phyloP scores from a whole-genome alignment of 352 stramenopile species.

The Globisporangium okanoganense region DNA sequence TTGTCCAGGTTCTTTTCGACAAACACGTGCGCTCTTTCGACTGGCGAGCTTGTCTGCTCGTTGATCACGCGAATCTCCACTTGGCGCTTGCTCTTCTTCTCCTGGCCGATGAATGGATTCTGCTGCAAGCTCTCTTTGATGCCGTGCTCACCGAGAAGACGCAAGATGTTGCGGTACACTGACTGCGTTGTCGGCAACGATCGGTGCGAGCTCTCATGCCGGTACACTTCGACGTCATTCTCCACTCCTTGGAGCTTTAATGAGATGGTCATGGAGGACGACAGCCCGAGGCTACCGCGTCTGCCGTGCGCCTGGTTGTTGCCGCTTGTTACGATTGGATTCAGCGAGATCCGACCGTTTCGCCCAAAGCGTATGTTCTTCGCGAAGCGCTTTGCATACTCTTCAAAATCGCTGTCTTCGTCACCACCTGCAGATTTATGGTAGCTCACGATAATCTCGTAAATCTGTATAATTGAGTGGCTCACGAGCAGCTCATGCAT shows the following conservation, averaged over 20 bases:
- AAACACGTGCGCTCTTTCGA: slow-evolving; percentile 53
- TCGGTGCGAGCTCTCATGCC: slow-evolving; percentile 23
- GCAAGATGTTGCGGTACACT: slow-evolving; percentile 45
- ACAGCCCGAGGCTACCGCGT: background rate
- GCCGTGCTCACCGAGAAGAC: slow-evolving; percentile 37
- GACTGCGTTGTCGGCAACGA: slow-evolving; percentile 47
- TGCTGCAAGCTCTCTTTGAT: slow-evolving; percentile 70
- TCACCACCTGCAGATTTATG: slow-evolving; percentile 9
- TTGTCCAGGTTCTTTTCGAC: slow-evolving; percentile 53
- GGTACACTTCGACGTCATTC: slow-evolving; percentile 42
- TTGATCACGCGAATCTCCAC: slow-evolving; percentile 52
- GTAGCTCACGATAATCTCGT: slow-evolving; percentile 50
- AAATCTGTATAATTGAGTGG: slow-evolving; percentile 52
- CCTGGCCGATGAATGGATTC: slow-evolving; percentile 46
- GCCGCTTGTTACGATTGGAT: slow-evolving; percentile 9
- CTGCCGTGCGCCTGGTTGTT: background rate
- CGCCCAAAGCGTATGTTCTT: slow-evolving; percentile 63
- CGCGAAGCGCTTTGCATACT: slow-evolving; percentile 42
- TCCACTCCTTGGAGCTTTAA: slow-evolving; percentile 39
- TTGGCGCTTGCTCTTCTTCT: slow-evolving; percentile 40
- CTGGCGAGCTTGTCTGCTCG: slow-evolving; percentile 40
- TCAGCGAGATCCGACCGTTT: slow-evolving; percentile 48
- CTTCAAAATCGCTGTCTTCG: slow-evolving; percentile 21
- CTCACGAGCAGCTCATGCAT: slow-evolving; percentile 47
- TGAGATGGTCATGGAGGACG: slow-evolving; percentile 26